These are phyloP conservation scores for Penstemon eatonii DNA, from an alignment of 257 asterid species.

Conservation along the genomic window DNA sequence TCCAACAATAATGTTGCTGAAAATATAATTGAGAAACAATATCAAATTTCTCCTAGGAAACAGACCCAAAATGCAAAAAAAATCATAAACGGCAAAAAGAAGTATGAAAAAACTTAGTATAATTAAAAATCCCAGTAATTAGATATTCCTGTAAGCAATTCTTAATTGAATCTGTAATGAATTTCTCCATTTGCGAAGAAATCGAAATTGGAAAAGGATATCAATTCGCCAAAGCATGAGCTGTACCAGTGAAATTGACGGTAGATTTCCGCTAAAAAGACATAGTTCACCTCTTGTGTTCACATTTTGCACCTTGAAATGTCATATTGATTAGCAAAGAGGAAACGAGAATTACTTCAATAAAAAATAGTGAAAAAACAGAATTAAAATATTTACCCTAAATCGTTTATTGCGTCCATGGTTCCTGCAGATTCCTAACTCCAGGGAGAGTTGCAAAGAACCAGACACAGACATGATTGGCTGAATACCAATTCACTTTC, in stretches of 20 bases:
- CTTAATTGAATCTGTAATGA: not conserved
- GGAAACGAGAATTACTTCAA: too few species aligned
- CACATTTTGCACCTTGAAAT: slow-evolving; percentile 46
- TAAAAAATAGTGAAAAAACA: too few species aligned
- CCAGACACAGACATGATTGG: too few species aligned
- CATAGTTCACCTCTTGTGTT: slow-evolving; percentile 40
- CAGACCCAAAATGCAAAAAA: slow-evolving; percentile 7
- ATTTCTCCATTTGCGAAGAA: slow-evolving; percentile 17
- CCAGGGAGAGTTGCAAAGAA: too few species aligned
- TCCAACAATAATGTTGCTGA: slow-evolving; percentile 62
- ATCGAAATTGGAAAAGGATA: not conserved
- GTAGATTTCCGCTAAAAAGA: slow-evolving; percentile 36
- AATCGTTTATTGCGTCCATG: too few species aligned
- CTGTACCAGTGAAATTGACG: slow-evolving; percentile 56
- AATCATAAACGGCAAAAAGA: slow-evolving; percentile 3
- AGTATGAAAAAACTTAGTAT: slow-evolving; percentile 2
- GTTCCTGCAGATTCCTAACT: too few species aligned
- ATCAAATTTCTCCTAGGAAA: not conserved
- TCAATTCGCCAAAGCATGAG: slow-evolving; percentile 21
- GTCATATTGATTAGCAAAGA: not conserved
- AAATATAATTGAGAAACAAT: slow-evolving; percentile 30
- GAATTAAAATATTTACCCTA: too few species aligned
- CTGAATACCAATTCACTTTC: too few species aligned
- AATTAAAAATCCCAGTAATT: not conserved
- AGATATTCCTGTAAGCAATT: not conserved